A percentile compares a stretch with the other conserved stretches of the same genome.
Evolutionary conservation across 2,329 filamentous ascomycete genomes (phyloP).

Genomic region (Coniella vitis): DNA sequence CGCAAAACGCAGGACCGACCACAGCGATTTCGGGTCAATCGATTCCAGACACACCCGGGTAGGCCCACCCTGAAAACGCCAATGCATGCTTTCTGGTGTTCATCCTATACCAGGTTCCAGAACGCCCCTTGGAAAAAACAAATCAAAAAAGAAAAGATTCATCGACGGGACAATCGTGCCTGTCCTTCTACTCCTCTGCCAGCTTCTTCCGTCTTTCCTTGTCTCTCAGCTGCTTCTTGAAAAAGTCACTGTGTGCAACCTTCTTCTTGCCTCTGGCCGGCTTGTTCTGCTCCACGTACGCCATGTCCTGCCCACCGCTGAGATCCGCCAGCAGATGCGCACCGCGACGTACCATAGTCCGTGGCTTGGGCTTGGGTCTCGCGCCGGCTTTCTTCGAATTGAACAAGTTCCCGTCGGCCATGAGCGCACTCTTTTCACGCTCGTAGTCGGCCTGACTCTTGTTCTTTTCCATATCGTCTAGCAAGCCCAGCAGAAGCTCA

Average conservation of each 20-base stretch:
- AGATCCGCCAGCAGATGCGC: conserved; percentile 81
- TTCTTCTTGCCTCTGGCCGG: conserved; percentile 59
- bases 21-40: no score
- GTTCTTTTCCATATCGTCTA: conserved; percentile 70
- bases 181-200: not conserved
- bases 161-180: no score
- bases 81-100: no score
- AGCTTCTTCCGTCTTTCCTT: conserved; percentile 43
- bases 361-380: conserved; percentile 25
- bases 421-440: conserved; percentile 21
- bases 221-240: conserved; percentile 59
- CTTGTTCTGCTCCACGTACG: conserved; percentile 82
- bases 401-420: conserved; percentile 32
- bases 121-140: no score
- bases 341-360: conserved; percentile 63
- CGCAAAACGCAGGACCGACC: no score
- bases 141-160: no score
- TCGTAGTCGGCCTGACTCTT: conserved; percentile 21
- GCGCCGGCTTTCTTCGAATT: conserved; percentile 26
- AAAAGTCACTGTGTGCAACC: conserved; percentile 52
- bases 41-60: no score
- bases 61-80: no score
- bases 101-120: no score
- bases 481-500: conserved; percentile 80
- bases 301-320: conserved; percentile 92